Evolutionary conservation across 768 basidiomycete species (phyloP).

Genomic region (Tubosaeta brunneosetosa): DNA sequence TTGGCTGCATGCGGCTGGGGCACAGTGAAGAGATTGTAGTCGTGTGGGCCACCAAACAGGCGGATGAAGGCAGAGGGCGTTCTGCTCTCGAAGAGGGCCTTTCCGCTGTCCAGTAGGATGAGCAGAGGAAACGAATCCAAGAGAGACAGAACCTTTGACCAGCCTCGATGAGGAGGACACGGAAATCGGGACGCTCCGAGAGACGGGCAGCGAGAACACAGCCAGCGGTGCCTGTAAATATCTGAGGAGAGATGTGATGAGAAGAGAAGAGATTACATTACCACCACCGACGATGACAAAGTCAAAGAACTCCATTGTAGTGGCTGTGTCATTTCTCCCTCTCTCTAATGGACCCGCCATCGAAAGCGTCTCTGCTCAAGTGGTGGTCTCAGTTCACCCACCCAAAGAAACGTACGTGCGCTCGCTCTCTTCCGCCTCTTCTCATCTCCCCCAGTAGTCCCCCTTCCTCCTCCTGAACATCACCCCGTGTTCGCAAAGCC

Average conservation of each 20-base stretch:
- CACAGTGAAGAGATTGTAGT: conserved; percentile 53
- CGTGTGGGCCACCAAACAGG: conserved; percentile 44
- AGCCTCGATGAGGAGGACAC: conserved; percentile 38
- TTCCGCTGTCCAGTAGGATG: conserved; percentile 36
- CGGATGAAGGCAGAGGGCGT: conserved; percentile 41
- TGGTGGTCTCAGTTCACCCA: conserved; percentile 82
- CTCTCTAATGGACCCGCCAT: conserved; percentile 29
- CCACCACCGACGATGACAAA: conserved; percentile 56
- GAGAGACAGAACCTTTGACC: conserved; percentile 41
- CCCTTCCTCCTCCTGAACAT: background rate
- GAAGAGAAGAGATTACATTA: conserved; percentile 7
- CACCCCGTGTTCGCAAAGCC: conserved; percentile 80
- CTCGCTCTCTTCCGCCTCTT: background rate
- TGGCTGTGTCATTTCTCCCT: conserved; percentile 18
- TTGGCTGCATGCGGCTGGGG: conserved; percentile 49
- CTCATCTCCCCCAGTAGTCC: background rate
- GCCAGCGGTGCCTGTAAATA: conserved; percentile 38
- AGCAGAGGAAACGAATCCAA: background rate
- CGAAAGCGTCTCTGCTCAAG: conserved; percentile 61
- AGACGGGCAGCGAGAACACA: conserved; percentile 43
- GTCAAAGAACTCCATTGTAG: conserved; percentile 23
- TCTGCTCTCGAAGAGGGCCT: conserved; percentile 35
- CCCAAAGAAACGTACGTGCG: conserved; percentile 47
- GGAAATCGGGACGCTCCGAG: conserved; percentile 32
- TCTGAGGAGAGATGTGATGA: background rate